Conservation (phyloP, 345 rosid species). For the Populus ilicifolia region DNA sequence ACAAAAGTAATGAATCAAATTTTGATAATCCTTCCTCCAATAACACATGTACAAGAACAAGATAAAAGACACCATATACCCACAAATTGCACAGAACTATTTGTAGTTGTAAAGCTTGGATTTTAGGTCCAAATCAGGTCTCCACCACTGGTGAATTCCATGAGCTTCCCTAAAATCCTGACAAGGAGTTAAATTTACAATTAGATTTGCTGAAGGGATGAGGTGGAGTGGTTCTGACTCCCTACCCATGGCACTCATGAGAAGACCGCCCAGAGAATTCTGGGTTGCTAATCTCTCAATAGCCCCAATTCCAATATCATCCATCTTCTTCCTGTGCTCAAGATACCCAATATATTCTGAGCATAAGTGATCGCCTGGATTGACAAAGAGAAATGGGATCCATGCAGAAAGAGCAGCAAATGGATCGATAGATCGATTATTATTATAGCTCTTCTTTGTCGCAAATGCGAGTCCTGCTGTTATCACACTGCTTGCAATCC, state of each 20-base stretch:
- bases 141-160: conserved; percentile 96
- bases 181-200: conserved; percentile 37
- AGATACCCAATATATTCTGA: conserved; percentile 82
- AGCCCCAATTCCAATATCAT: conserved; percentile 68
- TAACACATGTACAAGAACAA: neutral
- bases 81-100: conserved; percentile 16
- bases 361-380: conserved; percentile 64
- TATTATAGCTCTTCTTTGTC: conserved; percentile 33
- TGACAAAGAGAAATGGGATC: conserved; percentile 60
- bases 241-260: conserved; percentile 54
- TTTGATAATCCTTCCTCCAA: neutral
- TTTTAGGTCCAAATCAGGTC: conserved; percentile 48
- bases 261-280: conserved; percentile 60
- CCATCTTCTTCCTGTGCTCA: conserved; percentile 84
- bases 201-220: conserved; percentile 68
- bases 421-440: conserved; percentile 36
- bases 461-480: conserved; percentile 82
- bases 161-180: conserved; percentile 68
- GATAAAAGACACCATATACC: neutral
- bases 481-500: conserved; percentile 65
- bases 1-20: neutral
- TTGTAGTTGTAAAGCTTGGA: conserved; percentile 50
- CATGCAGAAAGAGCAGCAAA: conserved; percentile 57
- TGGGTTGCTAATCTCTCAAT: conserved; percentile 68
- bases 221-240: conserved; percentile 66